Base-by-base conservation (phyloP, 2,329 filamentous ascomycete species). In the Aschersonia sp. region DNA sequence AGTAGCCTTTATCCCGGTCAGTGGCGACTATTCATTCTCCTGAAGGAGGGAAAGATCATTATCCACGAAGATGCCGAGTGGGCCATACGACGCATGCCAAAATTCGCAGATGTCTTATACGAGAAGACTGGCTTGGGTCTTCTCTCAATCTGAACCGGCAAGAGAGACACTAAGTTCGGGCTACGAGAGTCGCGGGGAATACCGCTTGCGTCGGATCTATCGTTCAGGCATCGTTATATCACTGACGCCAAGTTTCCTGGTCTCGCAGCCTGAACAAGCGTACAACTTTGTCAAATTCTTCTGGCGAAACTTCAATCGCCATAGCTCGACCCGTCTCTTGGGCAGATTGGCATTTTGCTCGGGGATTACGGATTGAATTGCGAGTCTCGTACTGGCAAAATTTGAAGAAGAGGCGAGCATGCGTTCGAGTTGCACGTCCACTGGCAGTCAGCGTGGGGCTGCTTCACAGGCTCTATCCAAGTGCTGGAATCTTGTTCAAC, bases 41-140 rank as follows among this genome's bases (percentile, higher is more conserved):
- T 14, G 14, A 14, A 14, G 14, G 14, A 14, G 42, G 58, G 63
- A 22, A 51, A 56, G 45, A 56, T 75, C 9, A 67, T 76, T 37
- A 57, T 76, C 4, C 70, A 76, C 49, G 69, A 74, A 55, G 58
- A 64, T 10, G 60, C 60, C 5, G 51, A 64, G 8, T 62, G 59
- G 55, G 57, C 57, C 5, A 50, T 72, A 5, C 60, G 68, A 6
- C 58, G 59, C 3, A 64, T 75, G 44, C 68, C 70, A 1, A 50
- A 54, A 0, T 51, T 75, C 8, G 40, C 52, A 14, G 50, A 53
- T 2, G 50, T 68, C 2, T 60, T 75, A 2, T 56, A 57, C 29
- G 48, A 46, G 6, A 49, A 56, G 1, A 56, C 57, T 29, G 47
- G 48, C 71, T 41, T 72, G 69, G 65, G 57, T 64, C 14, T 65